Conservation (phyloP, 2,329 filamentous ascomycete species). For the Thelonectria olida region DNA sequence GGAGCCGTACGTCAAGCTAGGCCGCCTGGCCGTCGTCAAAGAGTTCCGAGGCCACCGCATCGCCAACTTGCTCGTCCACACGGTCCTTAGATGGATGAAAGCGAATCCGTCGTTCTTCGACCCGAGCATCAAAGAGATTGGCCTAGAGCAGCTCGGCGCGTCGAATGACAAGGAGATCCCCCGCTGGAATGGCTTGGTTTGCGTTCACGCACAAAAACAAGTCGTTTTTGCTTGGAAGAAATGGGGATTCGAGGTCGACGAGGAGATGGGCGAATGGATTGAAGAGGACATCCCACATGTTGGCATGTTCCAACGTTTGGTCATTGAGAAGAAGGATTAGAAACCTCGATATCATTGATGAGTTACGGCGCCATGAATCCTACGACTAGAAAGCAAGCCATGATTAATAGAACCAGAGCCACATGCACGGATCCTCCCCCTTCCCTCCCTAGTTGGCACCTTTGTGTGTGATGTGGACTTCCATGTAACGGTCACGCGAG, state of each 20-base stretch:
- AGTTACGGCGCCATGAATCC: conserved; percentile 10
- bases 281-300: conserved; percentile 89
- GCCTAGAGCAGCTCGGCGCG: conserved; percentile 55
- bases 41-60: conserved; percentile 73
- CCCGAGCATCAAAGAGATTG: conserved; percentile 55
- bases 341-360: conserved; percentile 1
- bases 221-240: conserved; percentile 73
- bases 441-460: neutral
- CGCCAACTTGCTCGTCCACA: conserved; percentile 71
- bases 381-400: neutral
- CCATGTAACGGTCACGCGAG: conserved; percentile 2
- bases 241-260: conserved; percentile 79
- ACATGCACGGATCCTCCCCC: neutral
- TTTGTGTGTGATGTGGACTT: neutral
- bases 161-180: conserved; percentile 53
- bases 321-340: conserved; percentile 44
- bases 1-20: conserved; percentile 85
- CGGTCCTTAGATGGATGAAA: conserved; percentile 73
- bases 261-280: conserved; percentile 77
- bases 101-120: conserved; percentile 67
- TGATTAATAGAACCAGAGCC: neutral
- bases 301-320: conserved; percentile 76
- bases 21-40: conserved; percentile 75
- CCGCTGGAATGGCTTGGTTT: conserved; percentile 78
- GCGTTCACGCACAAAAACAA: conserved; percentile 80